Evolutionary conservation across 164 flowering plant genomes (phyloP), one percentile per base, ranked within the genome.

Genomic region (Nelumbo lutea): DNA sequence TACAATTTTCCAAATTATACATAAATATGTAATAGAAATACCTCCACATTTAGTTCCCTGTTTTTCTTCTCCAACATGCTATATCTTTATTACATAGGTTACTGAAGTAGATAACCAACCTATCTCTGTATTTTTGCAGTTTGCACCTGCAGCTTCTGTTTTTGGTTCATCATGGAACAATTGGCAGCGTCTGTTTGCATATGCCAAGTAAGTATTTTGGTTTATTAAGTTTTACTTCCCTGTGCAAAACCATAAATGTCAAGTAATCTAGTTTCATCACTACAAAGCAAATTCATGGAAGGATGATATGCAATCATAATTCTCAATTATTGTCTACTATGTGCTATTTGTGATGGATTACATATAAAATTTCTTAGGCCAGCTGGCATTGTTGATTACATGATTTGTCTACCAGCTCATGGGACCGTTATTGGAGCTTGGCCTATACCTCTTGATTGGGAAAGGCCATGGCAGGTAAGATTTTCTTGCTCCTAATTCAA

Each of bases 381-480:
- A 60, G 66, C 50, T 67, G 84, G 80, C 67, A 6, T 76, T 68
- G 51, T 83, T 61, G 99, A 95, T 63, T 83, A 73, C 68, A 84
- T 89, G 86, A 82, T 92, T 44, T 86, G 94, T 66, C 61, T 90
- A 59, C 96, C 96, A 64, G 96, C 97, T 58, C 86, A 87, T 78
- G 99, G 96, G 68, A 89, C 98, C 70, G 71, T 88, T 68, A 79
- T 92, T 69, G 99, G 99, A 63, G 93, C 94, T 59, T 92, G 96
- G 97, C 98, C 97, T 42, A 95, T 92, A 97, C 99, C 98, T 39
- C 97, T 95, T 74, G 99, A 95, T 71, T 95, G 99, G 97, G 99
- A 92, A 73, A 87, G 97, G 74, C 89, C 89, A 48, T 95, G 99
- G 99, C 98, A 95, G 97, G 98, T 94, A 82, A 58, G 59, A 7